Evolutionary conservation across 495 filamentous ascomycete genomes (phyloP), one percentile per base, ranked within the genome.

Genomic region (Amniculicola lignicola): DNA sequence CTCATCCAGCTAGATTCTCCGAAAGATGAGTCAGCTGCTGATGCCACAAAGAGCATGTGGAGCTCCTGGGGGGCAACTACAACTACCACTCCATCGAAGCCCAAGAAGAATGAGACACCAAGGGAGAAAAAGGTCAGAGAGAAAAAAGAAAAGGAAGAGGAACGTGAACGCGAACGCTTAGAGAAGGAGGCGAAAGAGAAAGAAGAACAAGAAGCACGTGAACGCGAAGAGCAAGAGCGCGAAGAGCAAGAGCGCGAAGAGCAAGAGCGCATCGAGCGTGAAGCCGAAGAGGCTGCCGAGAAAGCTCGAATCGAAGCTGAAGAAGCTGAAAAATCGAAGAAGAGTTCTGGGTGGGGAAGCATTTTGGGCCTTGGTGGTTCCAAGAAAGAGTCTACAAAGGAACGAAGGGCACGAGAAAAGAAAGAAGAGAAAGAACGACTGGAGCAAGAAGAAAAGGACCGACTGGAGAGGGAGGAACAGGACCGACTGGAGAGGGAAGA

Each of bases 261-360:
- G 10, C 46, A 49, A 16, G 18, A 35, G 40, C 24, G 40, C 11
- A 2, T 36, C 15, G 37, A 38, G 27, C 43, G 45, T 6, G 62
- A 48, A 55, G 43, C 51, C 46, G 61, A 72, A 59, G n/a, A n/a
- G n/a, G 58, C 62, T 66, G 56, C 69, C 22, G 56, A 42, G 29
- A 46, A 46, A 15, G 44, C 51, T 25, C 19, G 10, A 11, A 16
- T 21, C 18, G 53, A 11, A n/a, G 43, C 38, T 4, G 53, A 11
- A 5, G 53, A 24, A n/a, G 57, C 31, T 3, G 57, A 51, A n/a
- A 41, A 59, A 27, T 37, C 18, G 28, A 40, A 57, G 38, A 51
- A 51, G 29, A 44, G 37, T 41, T 14, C 39, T 28, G 33, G 52
- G 27, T 53, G 48, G 54, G 43, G 42, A 37, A 23, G 12, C 23